Conservation (phyloP, 768 basidiomycete genomes). For the Asterophora lycoperdoides region DNA sequence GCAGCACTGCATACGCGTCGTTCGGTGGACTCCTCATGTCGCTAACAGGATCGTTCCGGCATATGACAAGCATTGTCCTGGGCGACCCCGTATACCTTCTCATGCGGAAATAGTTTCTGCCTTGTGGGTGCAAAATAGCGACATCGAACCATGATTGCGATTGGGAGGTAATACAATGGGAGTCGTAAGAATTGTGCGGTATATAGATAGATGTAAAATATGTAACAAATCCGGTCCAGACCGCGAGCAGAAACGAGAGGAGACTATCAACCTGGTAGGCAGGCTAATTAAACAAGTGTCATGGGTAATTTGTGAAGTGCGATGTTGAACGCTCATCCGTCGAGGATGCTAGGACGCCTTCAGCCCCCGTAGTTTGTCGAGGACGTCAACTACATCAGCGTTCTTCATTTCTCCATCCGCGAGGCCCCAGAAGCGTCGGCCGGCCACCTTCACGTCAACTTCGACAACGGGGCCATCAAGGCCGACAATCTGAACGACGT, state of each 20-base stretch:
- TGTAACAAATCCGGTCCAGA: conserved; percentile 7
- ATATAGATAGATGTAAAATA: conserved; percentile 12
- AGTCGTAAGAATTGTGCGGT: conserved; percentile 6
- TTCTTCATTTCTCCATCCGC: conserved; percentile 29
- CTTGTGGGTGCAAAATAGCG: background rate
- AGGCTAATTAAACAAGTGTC: background rate
- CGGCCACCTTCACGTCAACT: conserved; percentile 38
- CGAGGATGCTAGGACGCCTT: conserved; percentile 21
- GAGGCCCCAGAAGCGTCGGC: conserved; percentile 39
- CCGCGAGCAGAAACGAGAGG: conserved; percentile 7
- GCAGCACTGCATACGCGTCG: conserved; percentile 90
- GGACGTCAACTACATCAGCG: conserved; percentile 38
- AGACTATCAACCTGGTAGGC: background rate
- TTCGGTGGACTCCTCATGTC: conserved; percentile 97
- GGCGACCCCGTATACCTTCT: conserved; percentile 92
- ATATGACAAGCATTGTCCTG: conserved; percentile 87
- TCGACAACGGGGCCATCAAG: conserved; percentile 12
- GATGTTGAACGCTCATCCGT: no score
- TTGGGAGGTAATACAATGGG: conserved; percentile 3
- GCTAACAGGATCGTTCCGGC: conserved; percentile 85
- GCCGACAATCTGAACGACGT: background rate
- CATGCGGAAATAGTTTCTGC: conserved; percentile 59
- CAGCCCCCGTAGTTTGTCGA: conserved; percentile 40
- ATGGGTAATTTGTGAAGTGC: background rate
- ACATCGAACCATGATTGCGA: background rate